Base-by-base conservation (phyloP, 2,329 filamentous ascomycete genomes). In the Chrysosphaeria jannelii region DNA sequence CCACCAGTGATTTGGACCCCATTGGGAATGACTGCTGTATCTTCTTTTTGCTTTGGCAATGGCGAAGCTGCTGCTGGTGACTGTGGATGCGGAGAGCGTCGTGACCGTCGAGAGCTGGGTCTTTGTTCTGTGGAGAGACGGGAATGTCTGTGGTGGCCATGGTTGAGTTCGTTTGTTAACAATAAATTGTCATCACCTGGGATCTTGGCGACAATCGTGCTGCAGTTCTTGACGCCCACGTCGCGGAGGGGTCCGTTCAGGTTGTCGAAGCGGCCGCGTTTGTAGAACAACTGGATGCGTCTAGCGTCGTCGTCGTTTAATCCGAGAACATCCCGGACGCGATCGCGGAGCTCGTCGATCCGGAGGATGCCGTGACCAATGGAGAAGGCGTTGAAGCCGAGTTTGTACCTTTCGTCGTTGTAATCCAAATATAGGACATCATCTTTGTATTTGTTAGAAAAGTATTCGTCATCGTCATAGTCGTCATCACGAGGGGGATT, bases 291-390 rank as follows among this genome's bases (percentile, higher is more conserved):
- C 40, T 65, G 70, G 37, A 76, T 48, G 22, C 53, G 46, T 14
- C 42, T 42, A 6, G 46, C 39, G 36, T 50, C 38, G 35, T 47
- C 46, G 21, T 62, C 53, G 5, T 55, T 50, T 15, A 74, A 43
- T 24, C 61, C 57, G 44, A 74, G 54, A 38, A 72, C 52, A 32
- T 67, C 50, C 25, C 58, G 62, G 5, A 64, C 58, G n/a, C 68
- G 63, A 25, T 66, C 53, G 27, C 59, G 55, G 15, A 79, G 51
- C 34, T 72, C 66, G 25, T 51, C 45, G 16, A 76, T 59, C 16
- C 50, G 52, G 26, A 79, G 46, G 36, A 70, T 65, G 22, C 69
- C 70, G 37, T 74, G 65, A 27, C 62, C 65, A 36, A 81, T 78
- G 28, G 63, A 59, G 40, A 67, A 72, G 8, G 65, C 65, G 1